Base-by-base conservation (phyloP, 2,329 filamentous ascomycete genomes). In the Botrytis galanthina region DNA sequence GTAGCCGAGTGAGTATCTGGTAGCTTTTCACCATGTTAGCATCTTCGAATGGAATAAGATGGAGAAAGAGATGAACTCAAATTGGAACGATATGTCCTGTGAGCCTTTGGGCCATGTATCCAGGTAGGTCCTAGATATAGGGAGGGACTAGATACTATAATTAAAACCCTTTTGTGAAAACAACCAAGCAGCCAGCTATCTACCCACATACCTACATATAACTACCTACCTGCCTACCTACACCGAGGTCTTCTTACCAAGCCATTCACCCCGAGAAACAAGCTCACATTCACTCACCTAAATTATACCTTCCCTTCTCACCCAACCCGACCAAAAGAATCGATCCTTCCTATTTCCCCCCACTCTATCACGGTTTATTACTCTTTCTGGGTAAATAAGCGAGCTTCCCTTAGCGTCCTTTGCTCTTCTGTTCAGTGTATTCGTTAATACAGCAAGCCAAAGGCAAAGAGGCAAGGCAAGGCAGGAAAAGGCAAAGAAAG, bases 301-400 rank as follows among this genome's bases (percentile, higher is more conserved):
- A 22, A 22, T 46, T 22, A 46, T 51, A 3, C 48, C 48, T 42
- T 51, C 48, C 26, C 48, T 51, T n/a, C 20, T 14, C 3, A 18
- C 60, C 14, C 35, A 18, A 26, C 22, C 35, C 37, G n/a, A 39
- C 26, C 35, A 62, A 26, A 26, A 37, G n/a, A 51, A 37, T 54
- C 32, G 4, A 51, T 67, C 64, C 22, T n/a, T 54, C 22, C 14
- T 51, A 8, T 37, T 54, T 29, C n/a, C 46, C 61, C 70, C 62
- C 70, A 72, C 61, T 61, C 16, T 37, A 29, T 29, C n/a, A 29
- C n/a, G 4, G 14, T 29, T 32, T 57, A 29, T 57, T 59, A 29
- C 63, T 69, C 39, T 69, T 72, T 68, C 35, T 42, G 61, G 63
- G 14, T 61, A 72, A 72, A 60, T 72, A 72, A 69, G 71, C 71